Evolutionary conservation across 1,284 basidiomycete genomes (phyloP), one percentile per base, ranked within the genome.

Genomic region (Exobasidium rhododendri): DNA sequence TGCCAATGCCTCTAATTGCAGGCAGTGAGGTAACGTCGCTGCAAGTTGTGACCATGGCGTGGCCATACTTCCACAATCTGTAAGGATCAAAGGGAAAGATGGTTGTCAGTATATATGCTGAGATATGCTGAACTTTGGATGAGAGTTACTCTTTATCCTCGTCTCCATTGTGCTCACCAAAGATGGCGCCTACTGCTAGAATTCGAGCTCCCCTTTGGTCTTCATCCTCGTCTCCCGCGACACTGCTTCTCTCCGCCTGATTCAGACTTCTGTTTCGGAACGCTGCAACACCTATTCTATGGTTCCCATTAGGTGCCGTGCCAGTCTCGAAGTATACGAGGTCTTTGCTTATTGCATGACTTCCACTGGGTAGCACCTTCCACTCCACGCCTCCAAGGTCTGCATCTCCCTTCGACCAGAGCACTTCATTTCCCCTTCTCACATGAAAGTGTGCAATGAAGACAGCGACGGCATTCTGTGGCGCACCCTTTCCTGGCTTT

Each of bases 311-410:
- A 13, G n/a, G 26, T 29, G 24, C 40, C 20, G 13, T 35, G n/a
- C 4, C 13, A 4, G n/a, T 30, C 17, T 13, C 44, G 24, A 75
- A 74, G 59, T 65, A 72, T 63, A 75, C 64, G 29, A 62, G 43
- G 30, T 75, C 73, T 35, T 57, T 59, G 5, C 70, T 60, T 53
- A 75, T 58, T 1, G 66, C 56, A 53, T 75, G 73, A 0, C 67
- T 63, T 30, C 73, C 73, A 28, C 65, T 68, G 3, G 73, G 73
- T 4, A 75, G 61, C 5, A 66, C 71, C 60, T 73, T 74, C 73
- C 73, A 75, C 35, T 75, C 73, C 17, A 72, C 60, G 5, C 62
- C 65, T 6, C 46, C 60, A 20, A 67, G 59, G 26, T 67, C 64
- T 11, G 68, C 31, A 0, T 43, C 60, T 5, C 68, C 69, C 47